A percentile compares a stretch with the other conserved stretches of the same genome.
phyloP scores from a whole-genome alignment of 2,329 filamentous ascomycete genomes.

The Aaosphaeria pasadenensis region DNA sequence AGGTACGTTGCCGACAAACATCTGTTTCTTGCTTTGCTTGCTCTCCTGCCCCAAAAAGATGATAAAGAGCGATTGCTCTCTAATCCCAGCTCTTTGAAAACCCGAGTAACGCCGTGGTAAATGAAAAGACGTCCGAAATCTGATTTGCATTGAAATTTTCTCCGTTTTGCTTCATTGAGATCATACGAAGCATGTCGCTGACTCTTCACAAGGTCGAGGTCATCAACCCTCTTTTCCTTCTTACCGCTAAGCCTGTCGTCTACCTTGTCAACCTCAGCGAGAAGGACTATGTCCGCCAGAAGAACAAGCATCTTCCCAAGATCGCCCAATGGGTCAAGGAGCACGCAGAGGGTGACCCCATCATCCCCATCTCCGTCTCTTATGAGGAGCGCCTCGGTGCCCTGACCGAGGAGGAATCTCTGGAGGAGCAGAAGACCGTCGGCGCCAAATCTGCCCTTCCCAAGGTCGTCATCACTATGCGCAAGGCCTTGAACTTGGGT shows the following conservation, averaged over 20 bases:
- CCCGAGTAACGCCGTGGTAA: constrained; percentile 72
- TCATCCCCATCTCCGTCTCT: constrained; percentile 88
- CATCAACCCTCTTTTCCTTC: constrained; percentile 93
- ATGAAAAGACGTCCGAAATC: constrained; percentile 80
- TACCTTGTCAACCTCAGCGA: constrained; percentile 97
- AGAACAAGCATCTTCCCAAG: constrained; percentile 98
- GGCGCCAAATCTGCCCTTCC: constrained; percentile 85
- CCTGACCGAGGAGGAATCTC: constrained; percentile 73
- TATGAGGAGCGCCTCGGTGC: constrained; percentile 89
- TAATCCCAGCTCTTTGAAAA: constrained; percentile 99
- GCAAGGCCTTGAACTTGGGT: constrained; percentile 81
- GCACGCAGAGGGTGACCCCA: constrained; percentile 80
- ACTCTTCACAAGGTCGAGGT: constrained; percentile 73
- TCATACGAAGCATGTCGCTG: constrained; percentile 15
- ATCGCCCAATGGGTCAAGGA: constrained; percentile 95
- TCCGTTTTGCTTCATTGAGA: constrained; percentile 1
- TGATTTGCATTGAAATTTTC: constrained; percentile 50
- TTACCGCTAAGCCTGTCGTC: constrained; percentile 95
- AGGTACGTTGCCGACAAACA: constrained; percentile 63
- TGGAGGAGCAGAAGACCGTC: constrained; percentile 84
- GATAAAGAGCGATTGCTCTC: constrained; percentile 96
- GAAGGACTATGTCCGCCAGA: constrained; percentile 95
- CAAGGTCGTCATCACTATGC: constrained; percentile 91
- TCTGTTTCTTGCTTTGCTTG: constrained; percentile 7
- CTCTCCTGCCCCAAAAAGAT: constrained; percentile 60